Evolutionary conservation across 768 basidiomycete species (phyloP).

Genomic region (Neoboletus brunneissimus): DNA sequence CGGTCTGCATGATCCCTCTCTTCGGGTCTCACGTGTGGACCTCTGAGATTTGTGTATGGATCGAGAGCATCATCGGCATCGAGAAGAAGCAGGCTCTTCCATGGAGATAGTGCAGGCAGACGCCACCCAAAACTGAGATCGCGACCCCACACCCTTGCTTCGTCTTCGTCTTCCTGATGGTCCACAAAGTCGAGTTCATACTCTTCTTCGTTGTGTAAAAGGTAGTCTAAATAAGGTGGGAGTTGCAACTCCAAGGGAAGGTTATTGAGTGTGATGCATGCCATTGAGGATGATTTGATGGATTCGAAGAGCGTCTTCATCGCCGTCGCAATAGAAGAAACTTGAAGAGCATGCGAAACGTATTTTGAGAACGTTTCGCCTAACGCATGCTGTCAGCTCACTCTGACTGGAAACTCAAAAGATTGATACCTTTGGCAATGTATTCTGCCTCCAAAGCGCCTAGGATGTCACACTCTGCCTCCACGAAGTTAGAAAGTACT

Average conservation of each 20-base stretch:
- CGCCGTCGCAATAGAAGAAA: slow-evolving; percentile 72
- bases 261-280: slow-evolving; percentile 73
- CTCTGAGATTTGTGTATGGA: slow-evolving; percentile 56
- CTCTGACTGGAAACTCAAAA: not conserved
- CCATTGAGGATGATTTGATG: slow-evolving; percentile 71
- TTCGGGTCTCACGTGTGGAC: slow-evolving; percentile 58
- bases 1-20: slow-evolving; percentile 69
- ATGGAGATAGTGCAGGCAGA: slow-evolving; percentile 74
- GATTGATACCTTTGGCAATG: slow-evolving; percentile 62
- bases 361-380: slow-evolving; percentile 61
- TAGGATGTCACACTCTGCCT: slow-evolving; percentile 71
- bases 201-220: slow-evolving; percentile 66
- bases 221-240: slow-evolving; percentile 71
- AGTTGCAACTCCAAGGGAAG: slow-evolving; percentile 85
- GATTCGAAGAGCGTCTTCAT: slow-evolving; percentile 79
- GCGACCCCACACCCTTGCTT: slow-evolving; percentile 57
- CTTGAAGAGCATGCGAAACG: slow-evolving; percentile 53
- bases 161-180: slow-evolving; percentile 51
- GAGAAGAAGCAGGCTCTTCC: slow-evolving; percentile 86
- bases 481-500: slow-evolving; percentile 81
- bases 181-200: slow-evolving; percentile 50
- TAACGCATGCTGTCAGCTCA: slow-evolving; percentile 28
- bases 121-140: slow-evolving; percentile 72
- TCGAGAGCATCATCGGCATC: slow-evolving; percentile 58
- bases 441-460: slow-evolving; percentile 69